Conservation (phyloP, 306 rosid species). For the Geum urbanum region DNA sequence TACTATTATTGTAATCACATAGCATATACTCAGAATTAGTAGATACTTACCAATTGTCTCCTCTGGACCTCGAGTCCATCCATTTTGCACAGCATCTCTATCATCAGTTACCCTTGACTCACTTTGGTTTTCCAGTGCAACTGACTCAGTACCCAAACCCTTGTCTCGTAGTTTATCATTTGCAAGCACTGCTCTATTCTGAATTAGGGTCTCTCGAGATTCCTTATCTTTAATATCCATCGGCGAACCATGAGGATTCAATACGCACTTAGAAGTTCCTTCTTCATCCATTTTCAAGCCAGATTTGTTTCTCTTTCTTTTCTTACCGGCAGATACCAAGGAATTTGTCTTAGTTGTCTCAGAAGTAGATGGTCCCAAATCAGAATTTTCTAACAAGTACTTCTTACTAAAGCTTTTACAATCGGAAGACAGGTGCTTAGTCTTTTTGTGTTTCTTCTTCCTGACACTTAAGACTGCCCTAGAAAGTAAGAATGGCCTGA, state of each 20-base stretch:
- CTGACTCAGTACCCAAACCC: slow-evolving; percentile 18
- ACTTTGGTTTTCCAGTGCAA: slow-evolving; percentile 22
- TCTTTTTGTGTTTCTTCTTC: slow-evolving; percentile 55
- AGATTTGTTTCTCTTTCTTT: slow-evolving; percentile 36
- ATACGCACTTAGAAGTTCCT: background rate
- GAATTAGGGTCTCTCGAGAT: slow-evolving; percentile 33
- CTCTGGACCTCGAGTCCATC: slow-evolving; percentile 39
- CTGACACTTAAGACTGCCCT: slow-evolving; percentile 39
- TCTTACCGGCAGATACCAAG: slow-evolving; percentile 15
- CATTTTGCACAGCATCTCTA: slow-evolving; percentile 34
- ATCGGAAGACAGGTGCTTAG: slow-evolving; percentile 22
- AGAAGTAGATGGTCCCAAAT: slow-evolving; percentile 53
- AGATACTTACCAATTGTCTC: slow-evolving; percentile 68
- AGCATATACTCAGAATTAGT: slow-evolving; percentile 11
- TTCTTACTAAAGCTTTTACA: slow-evolving; percentile 28
- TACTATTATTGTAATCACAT: background rate
- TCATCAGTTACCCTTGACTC: slow-evolving; percentile 24
- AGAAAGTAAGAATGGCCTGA: slow-evolving; percentile 37
- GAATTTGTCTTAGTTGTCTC: slow-evolving; percentile 28
- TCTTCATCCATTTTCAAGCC: slow-evolving; percentile 27
- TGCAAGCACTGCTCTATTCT: slow-evolving; percentile 41
- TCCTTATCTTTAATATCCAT: slow-evolving; percentile 35
- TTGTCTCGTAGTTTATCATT: slow-evolving; percentile 30
- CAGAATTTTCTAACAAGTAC: slow-evolving; percentile 32
- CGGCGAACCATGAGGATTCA: slow-evolving; percentile 25